Percentiles rank a stretch among this genome's conserved stretches.
Conservation (phyloP, 257 asterid genomes). For the Apocynum venetum region DNA sequence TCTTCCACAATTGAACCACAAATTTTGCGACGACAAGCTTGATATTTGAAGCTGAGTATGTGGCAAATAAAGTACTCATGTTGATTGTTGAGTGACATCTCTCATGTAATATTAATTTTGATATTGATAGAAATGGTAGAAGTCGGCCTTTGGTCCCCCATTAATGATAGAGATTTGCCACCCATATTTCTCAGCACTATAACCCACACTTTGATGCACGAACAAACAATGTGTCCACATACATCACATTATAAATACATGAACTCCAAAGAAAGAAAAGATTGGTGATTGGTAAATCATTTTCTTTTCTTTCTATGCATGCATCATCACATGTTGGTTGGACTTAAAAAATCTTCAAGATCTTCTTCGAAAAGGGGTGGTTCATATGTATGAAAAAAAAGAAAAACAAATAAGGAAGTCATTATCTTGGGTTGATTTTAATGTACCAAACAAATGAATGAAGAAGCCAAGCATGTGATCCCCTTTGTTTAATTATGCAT, state of each 20-base stretch:
- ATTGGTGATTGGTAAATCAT: background rate
- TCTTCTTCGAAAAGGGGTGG: background rate
- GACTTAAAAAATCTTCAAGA: conserved; percentile 1
- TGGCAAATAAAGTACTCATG: background rate
- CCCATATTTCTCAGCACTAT: conserved; percentile 7
- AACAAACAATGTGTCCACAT: background rate
- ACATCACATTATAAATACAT: background rate
- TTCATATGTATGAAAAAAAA: background rate
- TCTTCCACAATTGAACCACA: background rate
- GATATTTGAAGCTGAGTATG: background rate
- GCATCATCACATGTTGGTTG: conserved; percentile 12
- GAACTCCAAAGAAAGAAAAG: background rate
- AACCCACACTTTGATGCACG: conserved; percentile 8
- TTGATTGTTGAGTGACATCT: background rate
- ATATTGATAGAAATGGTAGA: background rate
- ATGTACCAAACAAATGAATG: background rate
- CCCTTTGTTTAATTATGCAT: background rate
- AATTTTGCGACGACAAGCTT: background rate
- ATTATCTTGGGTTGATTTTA: background rate
- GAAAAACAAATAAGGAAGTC: background rate
- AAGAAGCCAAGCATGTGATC: background rate
- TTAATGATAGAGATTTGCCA: conserved; percentile 10
- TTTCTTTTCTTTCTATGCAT: background rate
- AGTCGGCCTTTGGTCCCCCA: conserved; percentile 9
- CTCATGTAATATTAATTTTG: background rate